These are phyloP conservation scores for Telopea speciosissima DNA, from an alignment of 177 flowering plant genomes.

Conservation along the genomic window DNA sequence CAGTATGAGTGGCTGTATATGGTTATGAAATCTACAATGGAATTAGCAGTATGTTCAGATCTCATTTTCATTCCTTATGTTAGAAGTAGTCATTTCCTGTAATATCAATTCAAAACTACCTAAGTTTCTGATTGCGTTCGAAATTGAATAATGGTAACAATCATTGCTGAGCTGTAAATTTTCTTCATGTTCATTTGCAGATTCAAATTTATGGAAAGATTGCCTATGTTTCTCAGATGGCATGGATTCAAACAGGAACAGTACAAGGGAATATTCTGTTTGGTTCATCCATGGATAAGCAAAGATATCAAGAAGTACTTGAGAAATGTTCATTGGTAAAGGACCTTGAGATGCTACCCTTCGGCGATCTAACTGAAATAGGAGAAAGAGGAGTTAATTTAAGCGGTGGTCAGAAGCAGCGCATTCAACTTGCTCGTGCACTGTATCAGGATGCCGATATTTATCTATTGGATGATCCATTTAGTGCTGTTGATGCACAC, in stretches of 20 bases:
- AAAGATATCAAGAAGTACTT: constrained; percentile 38
- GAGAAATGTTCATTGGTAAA: constrained; percentile 50
- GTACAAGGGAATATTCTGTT: constrained; percentile 61
- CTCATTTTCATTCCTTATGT: background rate
- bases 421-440: constrained; percentile 79
- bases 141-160: background rate
- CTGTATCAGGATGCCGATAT: constrained; percentile 71
- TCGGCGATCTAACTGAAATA: constrained; percentile 60
- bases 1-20: background rate
- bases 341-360: constrained; percentile 63
- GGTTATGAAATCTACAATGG: background rate
- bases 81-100: background rate
- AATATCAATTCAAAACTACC: background rate
- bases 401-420: constrained; percentile 87
- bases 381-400: constrained; percentile 79
- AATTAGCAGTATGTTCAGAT: background rate
- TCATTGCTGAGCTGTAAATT: background rate
- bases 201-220: constrained; percentile 47
- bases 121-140: background rate
- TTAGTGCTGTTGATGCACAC: constrained; percentile 84
- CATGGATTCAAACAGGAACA: constrained; percentile 75
- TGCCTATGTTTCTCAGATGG: constrained; percentile 64
- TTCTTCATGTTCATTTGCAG: constrained; percentile 23
- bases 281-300: constrained; percentile 45
- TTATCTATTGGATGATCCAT: constrained; percentile 75